Evolutionary conservation across 2,329 filamentous ascomycete genomes (phyloP), one percentile per base, ranked within the genome.

Genomic region (Alternaria arborescens): DNA sequence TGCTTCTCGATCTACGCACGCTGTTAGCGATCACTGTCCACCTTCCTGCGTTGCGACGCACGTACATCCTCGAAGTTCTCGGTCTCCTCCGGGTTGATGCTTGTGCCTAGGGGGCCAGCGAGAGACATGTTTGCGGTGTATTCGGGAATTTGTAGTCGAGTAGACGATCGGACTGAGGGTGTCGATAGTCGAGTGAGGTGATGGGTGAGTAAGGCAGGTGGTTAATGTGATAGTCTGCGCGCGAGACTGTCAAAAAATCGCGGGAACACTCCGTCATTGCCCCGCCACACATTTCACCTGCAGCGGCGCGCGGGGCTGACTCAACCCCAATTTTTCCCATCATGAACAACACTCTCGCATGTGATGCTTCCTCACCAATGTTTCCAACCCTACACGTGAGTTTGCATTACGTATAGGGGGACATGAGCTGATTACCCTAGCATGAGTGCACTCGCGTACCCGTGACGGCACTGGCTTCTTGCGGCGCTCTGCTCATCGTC

Each of bases 1-100:
- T 98, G 95, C 86, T 97, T 97, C 87, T 99, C 95, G 78, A 99
- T 97, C 92, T 97, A 68, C 7, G 32, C 55, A 56, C 20, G 64
- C 76, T 55, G 80, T 76, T 62, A 61, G 55, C 46, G 58, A 60
- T 53, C 50, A 52, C 28, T 58, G 24, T 32, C 34, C 10, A 32
- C 20, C 34, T 8, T 40, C 51, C 54, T 22, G 51, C 34, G 28
- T 12, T 40, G 42, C 38, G 24, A 55, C 53, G 52, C 36, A 79
- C 89, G 69, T 79, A 88, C 87, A 80, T 90, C 88, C 79, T 89
- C 87, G 67, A 89, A 83, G 80, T 92, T 92, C 75, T 90, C 86
- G 36, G 88, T 87, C 77, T 88, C 81, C 74, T 91, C 87, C 24
- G 81, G 69, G 62, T 79, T 79, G 66, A 82, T 60, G 55, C 60